Percentiles rank a stretch among this genome's conserved stretches.
These are phyloP conservation scores for Leersia perrieri DNA, from an alignment of 176 grass and related monocot species.

Conservation along the genomic window DNA sequence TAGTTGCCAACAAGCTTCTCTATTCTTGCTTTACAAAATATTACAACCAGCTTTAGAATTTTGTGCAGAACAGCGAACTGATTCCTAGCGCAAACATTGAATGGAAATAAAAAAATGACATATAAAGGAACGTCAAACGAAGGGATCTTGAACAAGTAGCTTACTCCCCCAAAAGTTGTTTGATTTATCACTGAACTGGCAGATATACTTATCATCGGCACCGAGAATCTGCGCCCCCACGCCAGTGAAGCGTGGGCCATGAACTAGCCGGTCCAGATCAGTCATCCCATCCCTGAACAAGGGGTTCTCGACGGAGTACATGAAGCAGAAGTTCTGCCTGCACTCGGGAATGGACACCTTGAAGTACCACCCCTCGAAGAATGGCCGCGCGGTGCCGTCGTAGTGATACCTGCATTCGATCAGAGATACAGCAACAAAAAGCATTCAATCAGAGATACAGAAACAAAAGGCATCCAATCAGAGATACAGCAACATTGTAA, in stretches of 20 bases:
- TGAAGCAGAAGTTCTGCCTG: slow-evolving; percentile 91
- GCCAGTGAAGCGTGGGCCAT: slow-evolving; percentile 76
- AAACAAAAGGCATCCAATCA: no score
- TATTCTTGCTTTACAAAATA: not conserved
- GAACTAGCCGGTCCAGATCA: slow-evolving; percentile 36
- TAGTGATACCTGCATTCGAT: slow-evolving; percentile 73
- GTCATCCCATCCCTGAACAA: slow-evolving; percentile 78
- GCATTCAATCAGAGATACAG: not conserved
- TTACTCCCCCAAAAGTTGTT: slow-evolving; percentile 98
- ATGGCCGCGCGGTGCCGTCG: slow-evolving; percentile 60
- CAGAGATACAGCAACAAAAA: not conserved
- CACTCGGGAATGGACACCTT: slow-evolving; percentile 74
- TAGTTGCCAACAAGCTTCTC: not conserved
- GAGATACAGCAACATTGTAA: no score
- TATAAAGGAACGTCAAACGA: not conserved
- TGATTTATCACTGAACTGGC: slow-evolving; percentile 78
- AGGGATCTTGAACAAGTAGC: slow-evolving; percentile 21
- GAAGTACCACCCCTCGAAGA: slow-evolving; percentile 99
- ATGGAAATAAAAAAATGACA: not conserved
- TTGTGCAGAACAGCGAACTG: not conserved
- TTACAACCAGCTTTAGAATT: not conserved
- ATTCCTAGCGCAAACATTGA: not conserved
- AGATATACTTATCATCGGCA: slow-evolving; percentile 86
- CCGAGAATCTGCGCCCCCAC: slow-evolving; percentile 87
- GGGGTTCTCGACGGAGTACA: slow-evolving; percentile 92